Base-by-base conservation (phyloP, 2,329 filamentous ascomycete species). In the Cladobotryum mycophilum region DNA sequence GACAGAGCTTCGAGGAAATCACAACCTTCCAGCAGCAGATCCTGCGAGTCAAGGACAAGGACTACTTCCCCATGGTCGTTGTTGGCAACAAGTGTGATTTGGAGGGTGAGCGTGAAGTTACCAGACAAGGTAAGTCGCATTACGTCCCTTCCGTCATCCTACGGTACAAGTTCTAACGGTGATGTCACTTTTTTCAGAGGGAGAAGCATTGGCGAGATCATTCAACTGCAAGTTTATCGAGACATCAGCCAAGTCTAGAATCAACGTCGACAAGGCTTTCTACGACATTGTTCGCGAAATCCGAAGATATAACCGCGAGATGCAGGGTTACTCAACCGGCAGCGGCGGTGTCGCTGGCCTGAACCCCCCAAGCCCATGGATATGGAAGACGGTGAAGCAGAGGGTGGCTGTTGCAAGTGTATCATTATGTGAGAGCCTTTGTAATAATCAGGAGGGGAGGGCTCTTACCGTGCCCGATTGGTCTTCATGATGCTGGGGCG, bases 81-180 rank as follows among this genome's bases (percentile, higher is more conserved):
- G 93, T 97, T 40, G 93, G 90, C 62, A 99, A 99, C 82, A 99
- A 99, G 80, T 96, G 92, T 75, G 93, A 99, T 89, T 76, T 99
- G 69, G 92, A 96, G 66, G 78, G 79, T 61, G 92, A 99, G 74
- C 83, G 93, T 66, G 88, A 92, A 64, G 93, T 99, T 53, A 87
- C 89, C 58, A 85, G 86, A 75, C 85, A 95, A 82, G 92, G 92
- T 96, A 80, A 57, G 83, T 7, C 25, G 43, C 41, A 12, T 30
- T 3, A 25, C 22, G 17, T 30, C 25, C 8, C 25, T 30, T 30
- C 25, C 25, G 25, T 30, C 25, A 30, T 30, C 25, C 25, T 30
- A 30, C 25, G 25, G 25, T 30, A 30, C 25, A 30, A 7, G 25
- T 14, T n/a, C 22, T 50, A 35, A 48, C 49, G 43, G 15, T 17